A percentile compares a stretch with the other conserved stretches of the same genome.
These are phyloP conservation scores for Podosphaera leucotricha DNA, from an alignment of 2,329 filamentous ascomycete species.

Conservation along the genomic window DNA sequence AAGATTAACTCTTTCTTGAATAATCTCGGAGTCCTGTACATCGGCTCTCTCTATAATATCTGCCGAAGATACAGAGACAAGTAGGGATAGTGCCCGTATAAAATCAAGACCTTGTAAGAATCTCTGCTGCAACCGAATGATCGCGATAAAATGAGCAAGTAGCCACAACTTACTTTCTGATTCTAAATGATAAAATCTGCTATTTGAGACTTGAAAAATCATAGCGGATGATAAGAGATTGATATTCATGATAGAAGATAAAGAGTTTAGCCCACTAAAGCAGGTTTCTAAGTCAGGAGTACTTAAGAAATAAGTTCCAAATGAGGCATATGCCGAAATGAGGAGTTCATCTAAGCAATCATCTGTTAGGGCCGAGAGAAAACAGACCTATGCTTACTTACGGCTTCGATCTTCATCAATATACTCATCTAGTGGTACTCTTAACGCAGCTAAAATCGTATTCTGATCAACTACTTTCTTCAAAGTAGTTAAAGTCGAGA, in stretches of 20 bases:
- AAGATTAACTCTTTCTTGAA: conserved; percentile 8
- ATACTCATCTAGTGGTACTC: conserved; percentile 7
- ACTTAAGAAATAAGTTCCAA: conserved; percentile 14
- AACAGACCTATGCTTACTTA: conserved; percentile 1
- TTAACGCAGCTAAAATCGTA: conserved; percentile 9
- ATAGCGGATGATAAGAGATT: conserved; percentile 11
- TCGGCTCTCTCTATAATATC: conserved; percentile 26
- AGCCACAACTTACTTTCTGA: conserved; percentile 31
- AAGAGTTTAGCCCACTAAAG: conserved; percentile 8
- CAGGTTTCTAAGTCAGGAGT: conserved; percentile 11
- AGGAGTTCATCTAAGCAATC: conserved; percentile 4
- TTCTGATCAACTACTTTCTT: conserved; percentile 2
- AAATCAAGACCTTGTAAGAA: conserved; percentile 19
- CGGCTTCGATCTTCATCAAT: conserved; percentile 3
- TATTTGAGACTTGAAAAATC: conserved; percentile 8
- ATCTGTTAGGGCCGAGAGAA: conserved; percentile 2
- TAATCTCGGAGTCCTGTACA: conserved; percentile 21
- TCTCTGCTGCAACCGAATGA: conserved; percentile 21
- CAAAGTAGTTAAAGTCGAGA: conserved; percentile 9
- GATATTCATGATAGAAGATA: conserved; percentile 11
- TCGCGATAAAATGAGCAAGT: conserved; percentile 40
- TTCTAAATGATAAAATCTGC: conserved; percentile 7
- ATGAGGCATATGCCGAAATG: conserved; percentile 10
- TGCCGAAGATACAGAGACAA: conserved; percentile 26
- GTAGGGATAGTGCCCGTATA: conserved; percentile 28